phyloP scores from a whole-genome alignment of 2,329 filamentous ascomycete species.

The Amauroascus verrucosus region DNA sequence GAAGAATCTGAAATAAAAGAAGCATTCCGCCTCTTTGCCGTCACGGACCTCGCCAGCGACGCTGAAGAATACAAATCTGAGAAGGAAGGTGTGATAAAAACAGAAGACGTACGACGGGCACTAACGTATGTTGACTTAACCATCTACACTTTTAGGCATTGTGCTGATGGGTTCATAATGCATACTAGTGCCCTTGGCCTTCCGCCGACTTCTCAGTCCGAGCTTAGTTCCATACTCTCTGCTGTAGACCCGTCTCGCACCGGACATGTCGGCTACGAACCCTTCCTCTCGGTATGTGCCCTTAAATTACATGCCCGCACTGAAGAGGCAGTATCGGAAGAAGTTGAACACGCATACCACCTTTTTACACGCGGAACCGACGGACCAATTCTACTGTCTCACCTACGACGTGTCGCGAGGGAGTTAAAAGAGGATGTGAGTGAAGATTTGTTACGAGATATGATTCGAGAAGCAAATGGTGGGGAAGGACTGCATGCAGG shows the following conservation, averaged over 20 bases:
- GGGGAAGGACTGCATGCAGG: slow-evolving; percentile 60
- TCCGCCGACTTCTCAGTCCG: slow-evolving; percentile 50
- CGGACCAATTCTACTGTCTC: slow-evolving; percentile 64
- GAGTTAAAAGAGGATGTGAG: slow-evolving; percentile 74
- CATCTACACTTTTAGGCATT: neutral
- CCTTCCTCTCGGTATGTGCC: slow-evolving; percentile 80
- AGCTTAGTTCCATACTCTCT: slow-evolving; percentile 65
- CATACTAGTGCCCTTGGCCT: slow-evolving; percentile 63
- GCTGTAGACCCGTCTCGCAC: slow-evolving; percentile 74
- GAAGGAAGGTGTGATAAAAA: slow-evolving; percentile 59
- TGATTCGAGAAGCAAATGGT: slow-evolving; percentile 90
- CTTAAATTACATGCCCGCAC: slow-evolving; percentile 60
- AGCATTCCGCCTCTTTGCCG: slow-evolving; percentile 71
- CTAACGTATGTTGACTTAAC: slow-evolving; percentile 50
- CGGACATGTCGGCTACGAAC: slow-evolving; percentile 66
- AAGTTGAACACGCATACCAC: slow-evolving; percentile 71
- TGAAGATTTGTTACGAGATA: slow-evolving; percentile 77
- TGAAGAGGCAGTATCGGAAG: slow-evolving; percentile 49
- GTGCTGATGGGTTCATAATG: slow-evolving; percentile 4
- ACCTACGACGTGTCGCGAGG: slow-evolving; percentile 67
- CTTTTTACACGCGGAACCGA: slow-evolving; percentile 58
- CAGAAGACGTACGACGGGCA: slow-evolving; percentile 58
- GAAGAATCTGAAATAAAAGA: slow-evolving; percentile 88
- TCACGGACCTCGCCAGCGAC: slow-evolving; percentile 11
- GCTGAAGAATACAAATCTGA: slow-evolving; percentile 57